A percentile compares a stretch with the other conserved stretches of the same genome.
Conservation (phyloP, 192 early-diverging fungal genomes). For the Coemansia sp. region DNA sequence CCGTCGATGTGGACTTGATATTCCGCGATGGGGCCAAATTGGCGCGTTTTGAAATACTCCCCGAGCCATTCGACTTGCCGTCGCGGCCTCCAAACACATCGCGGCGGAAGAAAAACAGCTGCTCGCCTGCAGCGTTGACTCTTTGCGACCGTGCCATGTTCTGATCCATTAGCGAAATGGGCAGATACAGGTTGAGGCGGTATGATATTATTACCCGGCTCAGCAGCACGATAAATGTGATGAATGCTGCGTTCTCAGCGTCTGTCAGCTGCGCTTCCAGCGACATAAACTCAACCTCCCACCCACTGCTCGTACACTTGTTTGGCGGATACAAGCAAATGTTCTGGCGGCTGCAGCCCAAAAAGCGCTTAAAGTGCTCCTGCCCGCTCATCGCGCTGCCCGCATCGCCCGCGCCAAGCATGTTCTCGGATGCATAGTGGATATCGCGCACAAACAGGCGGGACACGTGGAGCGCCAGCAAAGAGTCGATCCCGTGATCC, state of each 20-base stretch:
- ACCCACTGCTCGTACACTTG: conserved; percentile 83
- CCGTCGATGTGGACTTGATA: neutral
- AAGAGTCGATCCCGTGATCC: conserved; percentile 75
- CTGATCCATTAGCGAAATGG: conserved; percentile 90
- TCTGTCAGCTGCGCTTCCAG: conserved; percentile 97
- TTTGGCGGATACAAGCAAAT: conserved; percentile 98
- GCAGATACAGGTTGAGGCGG: conserved; percentile 90
- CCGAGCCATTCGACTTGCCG: conserved; percentile 35
- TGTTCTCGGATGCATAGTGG: conserved; percentile 82
- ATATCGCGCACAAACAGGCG: conserved; percentile 97
- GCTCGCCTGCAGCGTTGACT: conserved; percentile 70
- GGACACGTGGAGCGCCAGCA: conserved; percentile 86
- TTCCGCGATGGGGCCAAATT: conserved; percentile 14
- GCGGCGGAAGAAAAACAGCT: conserved; percentile 90
- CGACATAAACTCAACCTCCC: conserved; percentile 95
- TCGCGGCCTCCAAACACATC: conserved; percentile 63
- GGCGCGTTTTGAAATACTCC: conserved; percentile 35
- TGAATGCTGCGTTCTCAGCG: conserved; percentile 93
- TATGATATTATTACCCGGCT: conserved; percentile 86
- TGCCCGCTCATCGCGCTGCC: conserved; percentile 45
- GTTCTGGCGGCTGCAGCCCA: conserved; percentile 96
- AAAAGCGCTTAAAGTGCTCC: conserved; percentile 98
- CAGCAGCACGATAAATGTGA: conserved; percentile 92
- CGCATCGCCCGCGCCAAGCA: conserved; percentile 59
- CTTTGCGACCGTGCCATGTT: conserved; percentile 88